Evolutionary conservation across 2,329 filamentous ascomycete genomes (phyloP).

Genomic region (Volutella citrinella): DNA sequence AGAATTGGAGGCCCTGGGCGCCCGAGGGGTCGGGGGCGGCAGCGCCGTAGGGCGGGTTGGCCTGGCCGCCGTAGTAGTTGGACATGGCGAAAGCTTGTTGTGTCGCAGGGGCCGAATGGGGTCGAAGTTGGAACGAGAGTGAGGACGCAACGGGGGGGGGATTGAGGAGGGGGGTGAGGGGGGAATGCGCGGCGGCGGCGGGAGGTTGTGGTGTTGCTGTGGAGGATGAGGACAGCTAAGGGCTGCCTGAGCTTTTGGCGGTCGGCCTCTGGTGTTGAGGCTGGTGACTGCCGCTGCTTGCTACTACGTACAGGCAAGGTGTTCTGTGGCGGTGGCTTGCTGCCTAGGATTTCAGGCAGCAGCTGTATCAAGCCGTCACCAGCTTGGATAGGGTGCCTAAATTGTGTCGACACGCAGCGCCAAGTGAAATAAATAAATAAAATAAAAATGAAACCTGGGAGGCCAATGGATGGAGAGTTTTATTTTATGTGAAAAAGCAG

Average conservation of each 20-base stretch:
- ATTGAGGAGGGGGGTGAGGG: slow-evolving; percentile 5
- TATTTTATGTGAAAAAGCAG: neutral
- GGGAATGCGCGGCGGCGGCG: neutral
- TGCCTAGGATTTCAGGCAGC: neutral
- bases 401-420: too few relatives aligned
- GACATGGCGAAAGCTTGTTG: too few relatives aligned
- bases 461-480: neutral
- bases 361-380: neutral
- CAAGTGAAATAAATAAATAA: too few relatives aligned
- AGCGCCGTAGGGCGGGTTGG: slow-evolving; percentile 24
- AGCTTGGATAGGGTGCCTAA: neutral
- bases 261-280: neutral
- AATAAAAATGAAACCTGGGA: too few relatives aligned
- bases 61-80: slow-evolving; percentile 36
- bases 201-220: neutral
- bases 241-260: neutral
- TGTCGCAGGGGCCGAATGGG: too few relatives aligned
- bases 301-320: too few relatives aligned
- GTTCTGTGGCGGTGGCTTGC: neutral
- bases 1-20: slow-evolving; percentile 96
- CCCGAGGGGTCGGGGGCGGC: slow-evolving; percentile 28
- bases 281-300: too few relatives aligned
- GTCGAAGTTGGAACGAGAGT: too few relatives aligned
- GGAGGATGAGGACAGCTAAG: slow-evolving; percentile 9
- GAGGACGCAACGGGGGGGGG: slow-evolving; percentile 2